Evolutionary conservation across 257 asterid genomes (phyloP).

Genomic region (Solanum raphanifolium): DNA sequence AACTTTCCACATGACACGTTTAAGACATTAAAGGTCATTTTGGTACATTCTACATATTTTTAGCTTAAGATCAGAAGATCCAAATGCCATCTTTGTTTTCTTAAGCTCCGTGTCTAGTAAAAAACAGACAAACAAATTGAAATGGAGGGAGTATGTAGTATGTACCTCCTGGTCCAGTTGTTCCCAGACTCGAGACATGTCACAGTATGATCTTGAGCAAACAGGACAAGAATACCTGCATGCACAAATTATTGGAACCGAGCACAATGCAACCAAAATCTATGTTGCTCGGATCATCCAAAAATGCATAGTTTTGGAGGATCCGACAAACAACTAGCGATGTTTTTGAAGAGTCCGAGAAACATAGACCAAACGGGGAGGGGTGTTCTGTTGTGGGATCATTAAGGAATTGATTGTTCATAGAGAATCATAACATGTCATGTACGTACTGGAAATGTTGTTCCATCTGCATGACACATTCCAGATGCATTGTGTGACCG

Average conservation of each 20-base stretch:
- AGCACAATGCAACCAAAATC: neutral
- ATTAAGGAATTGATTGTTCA: neutral
- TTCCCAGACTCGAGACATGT: constrained; percentile 56
- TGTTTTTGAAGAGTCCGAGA: neutral
- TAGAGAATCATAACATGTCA: neutral
- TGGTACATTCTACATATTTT: neutral
- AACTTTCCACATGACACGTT: neutral
- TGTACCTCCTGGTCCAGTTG: constrained; percentile 50
- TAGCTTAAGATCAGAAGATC: neutral
- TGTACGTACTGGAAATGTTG: constrained; percentile 38
- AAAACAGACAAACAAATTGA: neutral
- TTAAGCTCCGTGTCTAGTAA: neutral
- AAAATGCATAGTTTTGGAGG: neutral
- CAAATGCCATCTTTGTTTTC: neutral
- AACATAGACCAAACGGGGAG: neutral
- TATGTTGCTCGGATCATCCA: neutral
- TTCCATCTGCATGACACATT: constrained; percentile 58
- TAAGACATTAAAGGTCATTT: neutral
- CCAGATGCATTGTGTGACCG: constrained; percentile 62
- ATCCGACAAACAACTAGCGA: neutral
- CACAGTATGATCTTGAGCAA: constrained; percentile 57
- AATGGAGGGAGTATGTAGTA: neutral
- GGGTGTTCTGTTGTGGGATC: neutral
- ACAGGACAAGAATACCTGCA: constrained; percentile 65
- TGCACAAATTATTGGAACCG: neutral